Base-by-base conservation (phyloP, 495 filamentous ascomycete genomes). In the Penicillium cinerascens region DNA sequence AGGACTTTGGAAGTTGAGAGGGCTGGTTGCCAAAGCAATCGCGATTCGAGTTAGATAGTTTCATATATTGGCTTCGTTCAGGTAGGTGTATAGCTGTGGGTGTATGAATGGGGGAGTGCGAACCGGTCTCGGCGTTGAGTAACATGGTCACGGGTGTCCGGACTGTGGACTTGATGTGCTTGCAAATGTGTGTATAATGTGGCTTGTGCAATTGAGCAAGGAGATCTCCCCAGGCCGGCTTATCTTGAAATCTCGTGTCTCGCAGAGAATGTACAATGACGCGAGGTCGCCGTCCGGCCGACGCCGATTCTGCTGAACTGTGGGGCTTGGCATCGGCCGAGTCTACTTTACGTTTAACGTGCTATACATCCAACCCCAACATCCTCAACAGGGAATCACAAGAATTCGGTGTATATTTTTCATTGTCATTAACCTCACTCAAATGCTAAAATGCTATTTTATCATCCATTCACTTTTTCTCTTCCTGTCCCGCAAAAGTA, bases 1-100 rank as follows among this genome's bases (percentile, higher is more conserved):
- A 93, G 76, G 40, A 87, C 70, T 37, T 72, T 74, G 1, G 79
- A 67, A 2, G 86, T 87, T 6, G 81, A 82, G 45, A 95, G 63
- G 20, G 87, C 90, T 92, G 21, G n/a, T 39, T 39, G n/a, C n/a
- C n/a, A 7, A 20, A 6, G 16, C 18, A 16, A 16, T 36, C 8
- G 10, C 9, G 33, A 8, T 36, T 8, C 3, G 15, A 2, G 33
- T 36, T 11, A 36, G 33, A 39, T 20, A 10, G 3, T 33, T 33
- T 33, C 7, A 29, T 29, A 1, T 33, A 33, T 39, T 16, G 37
- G 37, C 51, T 44, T 47, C 20, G 11, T 21, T 45, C 20, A 2
- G 10, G 3, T 45, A n/a, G 20, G n/a, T 33, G 37, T 55, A 52
- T 56, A 40, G 16, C 50, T 16, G 25, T 17, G 35, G 18, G 20